These are phyloP conservation scores for Gonium pectorale DNA, from an alignment of 139 green algal genomes.

Conservation along the genomic window DNA sequence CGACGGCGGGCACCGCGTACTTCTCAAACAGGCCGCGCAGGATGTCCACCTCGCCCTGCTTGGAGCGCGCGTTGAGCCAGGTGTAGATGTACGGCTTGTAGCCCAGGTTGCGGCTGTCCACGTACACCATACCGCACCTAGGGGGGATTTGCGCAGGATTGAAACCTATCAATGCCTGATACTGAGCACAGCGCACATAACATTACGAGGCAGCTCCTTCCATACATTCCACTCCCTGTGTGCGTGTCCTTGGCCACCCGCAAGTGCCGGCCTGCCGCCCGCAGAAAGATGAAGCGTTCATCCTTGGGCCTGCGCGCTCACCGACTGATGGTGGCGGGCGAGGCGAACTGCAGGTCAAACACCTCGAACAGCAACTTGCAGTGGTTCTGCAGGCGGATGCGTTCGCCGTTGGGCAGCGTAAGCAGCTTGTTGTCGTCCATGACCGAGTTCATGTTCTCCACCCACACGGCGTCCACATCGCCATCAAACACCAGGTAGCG, in stretches of 20 bases:
- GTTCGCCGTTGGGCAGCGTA: conserved; percentile 88
- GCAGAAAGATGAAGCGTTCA: too few relatives aligned
- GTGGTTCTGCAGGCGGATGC: conserved; percentile 85
- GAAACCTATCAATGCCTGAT: too few relatives aligned
- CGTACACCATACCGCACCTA: conserved; percentile 92
- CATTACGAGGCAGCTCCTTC: too few relatives aligned
- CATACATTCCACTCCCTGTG: too few relatives aligned
- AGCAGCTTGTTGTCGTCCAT: conserved; percentile 95
- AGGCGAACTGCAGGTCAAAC: conserved; percentile 65
- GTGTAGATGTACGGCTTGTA: conserved; percentile 82
- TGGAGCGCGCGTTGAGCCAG: conserved; percentile 73
- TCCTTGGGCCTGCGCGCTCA: too few relatives aligned
- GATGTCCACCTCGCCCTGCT: conserved; percentile 60
- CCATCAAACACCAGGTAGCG: conserved; percentile 88
- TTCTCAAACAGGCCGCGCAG: conserved; percentile 83
- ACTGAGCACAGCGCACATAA: too few relatives aligned
- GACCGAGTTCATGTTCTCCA: conserved; percentile 93
- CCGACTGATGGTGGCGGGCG: conserved; percentile 81
- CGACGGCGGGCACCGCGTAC: conserved; percentile 75
- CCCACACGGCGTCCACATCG: conserved; percentile 90
- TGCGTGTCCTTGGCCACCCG: too few relatives aligned
- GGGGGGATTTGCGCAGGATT: too few relatives aligned
- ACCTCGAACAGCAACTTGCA: conserved; percentile 89
- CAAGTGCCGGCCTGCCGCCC: too few relatives aligned
- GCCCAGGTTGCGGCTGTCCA: conserved; percentile 90